These are phyloP conservation scores for Agaricus blazei DNA, from an alignment of 768 basidiomycete species.

Conservation along the genomic window DNA sequence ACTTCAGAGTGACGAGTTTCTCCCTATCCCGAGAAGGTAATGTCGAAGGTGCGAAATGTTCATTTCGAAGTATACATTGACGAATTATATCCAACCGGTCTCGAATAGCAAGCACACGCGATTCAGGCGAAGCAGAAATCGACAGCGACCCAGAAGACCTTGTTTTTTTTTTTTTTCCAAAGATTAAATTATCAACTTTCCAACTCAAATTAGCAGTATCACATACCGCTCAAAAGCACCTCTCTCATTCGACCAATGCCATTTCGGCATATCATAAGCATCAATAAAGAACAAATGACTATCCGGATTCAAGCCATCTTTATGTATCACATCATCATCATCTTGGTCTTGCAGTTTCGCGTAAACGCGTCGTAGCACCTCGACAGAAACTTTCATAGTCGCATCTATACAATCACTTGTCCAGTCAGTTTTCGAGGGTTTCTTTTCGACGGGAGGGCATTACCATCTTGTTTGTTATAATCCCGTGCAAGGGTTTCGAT, in stretches of 20 bases:
- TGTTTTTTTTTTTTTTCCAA: not conserved
- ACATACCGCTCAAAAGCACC: slow-evolving; percentile 85
- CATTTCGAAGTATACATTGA: slow-evolving; percentile 90
- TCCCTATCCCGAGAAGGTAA: slow-evolving; percentile 85
- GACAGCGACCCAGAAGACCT: slow-evolving; percentile 55
- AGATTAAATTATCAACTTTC: too few species aligned
- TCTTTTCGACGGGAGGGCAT: slow-evolving; percentile 7
- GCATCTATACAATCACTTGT: slow-evolving; percentile 46
- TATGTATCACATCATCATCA: slow-evolving; percentile 41
- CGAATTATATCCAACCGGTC: slow-evolving; percentile 88
- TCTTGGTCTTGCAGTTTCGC: slow-evolving; percentile 67
- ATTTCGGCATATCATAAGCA: slow-evolving; percentile 93
- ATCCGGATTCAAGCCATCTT: slow-evolving; percentile 71
- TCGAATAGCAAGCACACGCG: slow-evolving; percentile 71
- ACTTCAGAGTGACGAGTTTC: slow-evolving; percentile 87
- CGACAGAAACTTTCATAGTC: slow-evolving; percentile 73
- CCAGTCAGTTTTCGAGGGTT: not conserved
- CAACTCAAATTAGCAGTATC: too few species aligned
- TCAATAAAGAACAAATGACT: slow-evolving; percentile 80
- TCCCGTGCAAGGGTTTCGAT: slow-evolving; percentile 80
- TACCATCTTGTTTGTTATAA: slow-evolving; percentile 88
- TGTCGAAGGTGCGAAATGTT: slow-evolving; percentile 96
- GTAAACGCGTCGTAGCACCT: slow-evolving; percentile 67
- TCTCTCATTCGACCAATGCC: slow-evolving; percentile 85
- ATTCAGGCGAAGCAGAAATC: slow-evolving; percentile 80